Base-by-base conservation (phyloP, 2,329 filamentous ascomycete species). In the Pseudocercospora fijiensis region DNA sequence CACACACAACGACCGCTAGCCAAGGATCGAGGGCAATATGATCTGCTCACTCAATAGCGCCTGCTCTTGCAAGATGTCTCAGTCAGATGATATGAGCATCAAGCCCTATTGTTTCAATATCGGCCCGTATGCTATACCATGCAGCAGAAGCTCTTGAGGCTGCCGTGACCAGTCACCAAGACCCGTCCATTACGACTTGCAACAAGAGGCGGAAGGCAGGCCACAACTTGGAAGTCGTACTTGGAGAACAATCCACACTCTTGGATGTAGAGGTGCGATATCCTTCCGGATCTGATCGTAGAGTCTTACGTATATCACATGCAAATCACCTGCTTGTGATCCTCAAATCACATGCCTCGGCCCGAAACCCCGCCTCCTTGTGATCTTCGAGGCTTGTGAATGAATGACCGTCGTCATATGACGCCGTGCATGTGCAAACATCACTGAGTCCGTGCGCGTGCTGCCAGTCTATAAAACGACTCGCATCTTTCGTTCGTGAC, bases 91-190 rank as follows among this genome's bases (percentile, higher is more conserved):
- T n/a, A 30, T 24, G 18, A 24, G 45, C 49, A 30, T 24, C 26
- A 53, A 53, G 49, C 22, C 28, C 49, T 53, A 53, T 53, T 53
- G 49, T 53, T 53, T 53, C 49, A 53, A 27, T 27, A 18, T 24
- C 11, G 22, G 26, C 10, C 22, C 24, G 16, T 53, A 53, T 28
- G 24, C 26, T 4, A n/a, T 3, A 10, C 49, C 26, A 26, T 13
- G 16, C 24, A 7, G 26, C 26, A 26, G 24, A 20, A 30, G 49
- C 49, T 13, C 13, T 49, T 4, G 9, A 24, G 26, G 26, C 24
- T 3, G 22, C 26, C 11, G 18, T 26, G 4, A 30, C 49, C 26
- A 27, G 16, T 28, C 49, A 30, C 7, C 9, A 10, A 16, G 45
- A 41, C 16, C 37, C 6, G 37, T 41, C 37, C 37, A 41, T 6